Evolutionary conservation across 208 protist genomes (phyloP).

Genomic region (Giardia muris): DNA sequence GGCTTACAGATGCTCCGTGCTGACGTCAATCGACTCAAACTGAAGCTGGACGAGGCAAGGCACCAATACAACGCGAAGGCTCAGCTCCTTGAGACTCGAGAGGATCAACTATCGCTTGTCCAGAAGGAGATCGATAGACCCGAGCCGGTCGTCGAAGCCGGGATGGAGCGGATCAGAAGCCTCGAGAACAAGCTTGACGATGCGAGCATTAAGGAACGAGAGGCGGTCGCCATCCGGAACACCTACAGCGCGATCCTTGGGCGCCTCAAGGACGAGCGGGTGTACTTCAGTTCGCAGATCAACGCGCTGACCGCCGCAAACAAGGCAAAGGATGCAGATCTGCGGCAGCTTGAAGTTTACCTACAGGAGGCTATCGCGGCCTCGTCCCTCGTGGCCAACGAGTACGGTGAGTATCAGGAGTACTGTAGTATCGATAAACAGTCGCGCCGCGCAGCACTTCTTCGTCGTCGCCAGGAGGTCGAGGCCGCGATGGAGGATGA

Average conservation of each 20-base stretch:
- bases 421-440: neutral
- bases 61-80: neutral
- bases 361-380: neutral
- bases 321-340: neutral
- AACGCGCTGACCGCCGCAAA: neutral
- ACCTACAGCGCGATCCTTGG: neutral
- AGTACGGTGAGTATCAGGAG: neutral
- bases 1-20: neutral
- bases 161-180: neutral
- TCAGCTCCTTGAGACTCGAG: neutral
- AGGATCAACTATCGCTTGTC: neutral
- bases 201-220: conserved; percentile 7
- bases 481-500: neutral
- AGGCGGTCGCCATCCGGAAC: neutral
- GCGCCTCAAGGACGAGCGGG: neutral
- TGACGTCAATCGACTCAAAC: neutral
- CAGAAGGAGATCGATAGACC: conserved; percentile 2
- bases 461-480: neutral
- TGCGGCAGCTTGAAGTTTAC: neutral
- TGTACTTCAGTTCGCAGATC: neutral
- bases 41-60: neutral
- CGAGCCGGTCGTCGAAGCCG: neutral
- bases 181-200: conserved; percentile 6
- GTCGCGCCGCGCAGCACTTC: neutral
- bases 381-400: neutral